Conservation (phyloP, 1,284 basidiomycete genomes). For the Irpex sp. region DNA sequence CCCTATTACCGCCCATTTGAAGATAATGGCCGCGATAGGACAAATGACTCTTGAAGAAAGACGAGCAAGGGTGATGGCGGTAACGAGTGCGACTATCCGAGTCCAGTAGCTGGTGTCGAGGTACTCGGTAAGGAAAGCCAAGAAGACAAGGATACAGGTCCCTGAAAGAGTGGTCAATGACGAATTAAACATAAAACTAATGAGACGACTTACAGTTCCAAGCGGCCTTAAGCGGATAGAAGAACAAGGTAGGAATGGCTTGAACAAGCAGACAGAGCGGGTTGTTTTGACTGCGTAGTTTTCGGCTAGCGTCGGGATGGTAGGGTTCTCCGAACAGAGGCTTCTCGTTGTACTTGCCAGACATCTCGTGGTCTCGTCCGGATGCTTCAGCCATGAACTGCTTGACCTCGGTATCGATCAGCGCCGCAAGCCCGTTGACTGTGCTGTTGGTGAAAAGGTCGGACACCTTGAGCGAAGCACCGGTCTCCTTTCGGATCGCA, state of each 20-base stretch:
- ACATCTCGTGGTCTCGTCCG: constrained; percentile 2
- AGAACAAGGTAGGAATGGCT: constrained; percentile 38
- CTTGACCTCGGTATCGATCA: constrained; percentile 28
- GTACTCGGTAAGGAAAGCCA: constrained; percentile 20
- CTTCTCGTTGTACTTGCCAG: background rate
- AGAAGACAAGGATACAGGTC: constrained; percentile 9
- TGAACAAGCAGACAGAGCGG: constrained; percentile 37
- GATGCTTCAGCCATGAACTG: constrained; percentile 7
- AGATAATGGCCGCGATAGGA: constrained; percentile 34
- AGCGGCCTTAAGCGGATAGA: constrained; percentile 40
- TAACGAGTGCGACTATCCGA: constrained; percentile 30
- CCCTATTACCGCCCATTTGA: constrained; percentile 45
- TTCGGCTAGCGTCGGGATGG: background rate
- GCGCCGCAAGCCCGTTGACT: constrained; percentile 35
- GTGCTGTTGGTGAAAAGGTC: constrained; percentile 40
- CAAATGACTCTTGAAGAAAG: constrained; percentile 29
- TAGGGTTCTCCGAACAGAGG: background rate
- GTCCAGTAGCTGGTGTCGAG: constrained; percentile 31
- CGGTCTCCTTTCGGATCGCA: constrained; percentile 36
- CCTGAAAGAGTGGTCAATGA: constrained; percentile 2
- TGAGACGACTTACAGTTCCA: constrained; percentile 34
- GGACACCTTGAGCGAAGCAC: constrained; percentile 34
- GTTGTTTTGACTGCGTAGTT: constrained; percentile 31
- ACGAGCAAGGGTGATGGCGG: constrained; percentile 32
- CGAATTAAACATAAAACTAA: constrained; percentile 25